Base-by-base conservation (phyloP, 306 rosid genomes). In the Purshia tridentata region DNA sequence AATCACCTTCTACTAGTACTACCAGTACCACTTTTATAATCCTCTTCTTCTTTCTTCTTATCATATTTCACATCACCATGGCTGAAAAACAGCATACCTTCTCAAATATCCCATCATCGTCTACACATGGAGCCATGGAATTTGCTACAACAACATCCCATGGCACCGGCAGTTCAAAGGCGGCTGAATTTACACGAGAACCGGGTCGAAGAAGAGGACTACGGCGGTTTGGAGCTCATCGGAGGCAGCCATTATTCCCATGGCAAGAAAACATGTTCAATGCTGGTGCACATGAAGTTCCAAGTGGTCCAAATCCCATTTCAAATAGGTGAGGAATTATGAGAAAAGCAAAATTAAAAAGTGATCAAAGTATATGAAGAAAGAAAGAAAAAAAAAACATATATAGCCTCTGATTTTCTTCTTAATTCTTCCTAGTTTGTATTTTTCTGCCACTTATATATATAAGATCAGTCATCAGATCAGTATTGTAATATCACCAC, bases 281-380 rank as follows among this genome's bases (percentile, higher is more conserved):
- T 74, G 88, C 76, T 0, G 76, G 86, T 81, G 86, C 74, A 54
- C 96, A 89, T 83, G 93, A 89, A 83, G 96, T 92, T 10, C 97
- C 97, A 42, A 92, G 97, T 77, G 97, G 97, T 77, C 97, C 97
- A 47, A 92, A 89, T 62, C 97, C 96, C 69, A 92, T 89, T 79
- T 92, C 98, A 69, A 92, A 89, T 70, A 90, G 92, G 93, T 90
- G 78, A 91, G 66, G 37, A n/a, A 10, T 52, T 44, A 18, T 41
- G 52, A 15, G 55, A 35, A 10, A 64, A 45, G n/a, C 65, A 56
- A 42, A 70, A 29, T 29, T 1, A 71, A 23, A 70, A 40, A 20
- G 65, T 47, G 56, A 72, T 72, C 48, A 69, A 61, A 61, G 65
- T 68, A 41, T 55, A 39, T 71, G 42, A 74, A 39, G 60, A 60